These are phyloP conservation scores for Metschnikowia vanudenii DNA, from an alignment of 805 yeast genomes.

Conservation along the genomic window DNA sequence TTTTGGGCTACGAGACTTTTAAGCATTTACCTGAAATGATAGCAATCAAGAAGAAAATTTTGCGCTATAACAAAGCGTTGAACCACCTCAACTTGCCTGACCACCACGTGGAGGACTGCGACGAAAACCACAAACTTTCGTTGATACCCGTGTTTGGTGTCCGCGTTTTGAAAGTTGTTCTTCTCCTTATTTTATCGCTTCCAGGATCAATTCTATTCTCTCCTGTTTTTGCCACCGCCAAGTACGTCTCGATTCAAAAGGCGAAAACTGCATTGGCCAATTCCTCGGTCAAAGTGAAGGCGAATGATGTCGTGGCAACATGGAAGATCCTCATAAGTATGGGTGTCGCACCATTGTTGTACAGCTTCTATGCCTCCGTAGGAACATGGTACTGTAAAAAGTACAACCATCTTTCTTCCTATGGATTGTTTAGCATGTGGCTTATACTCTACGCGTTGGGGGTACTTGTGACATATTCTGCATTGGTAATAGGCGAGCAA, in stretches of 20 bases:
- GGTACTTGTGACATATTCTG: slow-evolving; percentile 79
- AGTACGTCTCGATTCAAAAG: slow-evolving; percentile 67
- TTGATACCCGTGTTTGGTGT: slow-evolving; percentile 52
- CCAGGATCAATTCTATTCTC: slow-evolving; percentile 89
- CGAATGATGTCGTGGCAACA: slow-evolving; percentile 92
- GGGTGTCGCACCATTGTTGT: slow-evolving; percentile 85
- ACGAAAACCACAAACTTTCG: slow-evolving; percentile 48
- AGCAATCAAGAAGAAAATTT: slow-evolving; percentile 58
- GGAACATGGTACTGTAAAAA: slow-evolving; percentile 40
- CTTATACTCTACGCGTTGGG: slow-evolving; percentile 57
- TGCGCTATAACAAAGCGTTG: slow-evolving; percentile 63
- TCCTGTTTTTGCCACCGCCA: slow-evolving; percentile 83
- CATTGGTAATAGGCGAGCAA: slow-evolving; percentile 85
- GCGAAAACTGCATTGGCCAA: slow-evolving; percentile 77
- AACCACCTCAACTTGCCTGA: slow-evolving; percentile 52
- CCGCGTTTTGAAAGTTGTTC: slow-evolving; percentile 55
- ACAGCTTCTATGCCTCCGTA: slow-evolving; percentile 71
- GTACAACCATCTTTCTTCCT: slow-evolving; percentile 14
- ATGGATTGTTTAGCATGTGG: slow-evolving; percentile 38
- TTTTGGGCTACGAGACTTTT: slow-evolving; percentile 75
- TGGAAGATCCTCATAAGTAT: slow-evolving; percentile 92
- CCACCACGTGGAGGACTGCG: slow-evolving; percentile 57
- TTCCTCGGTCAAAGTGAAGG: slow-evolving; percentile 87
- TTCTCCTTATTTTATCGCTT: slow-evolving; percentile 62
- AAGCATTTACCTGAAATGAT: slow-evolving; percentile 68